phyloP scores from a whole-genome alignment of 768 basidiomycete species.

The Rhodocollybia butyracea region DNA sequence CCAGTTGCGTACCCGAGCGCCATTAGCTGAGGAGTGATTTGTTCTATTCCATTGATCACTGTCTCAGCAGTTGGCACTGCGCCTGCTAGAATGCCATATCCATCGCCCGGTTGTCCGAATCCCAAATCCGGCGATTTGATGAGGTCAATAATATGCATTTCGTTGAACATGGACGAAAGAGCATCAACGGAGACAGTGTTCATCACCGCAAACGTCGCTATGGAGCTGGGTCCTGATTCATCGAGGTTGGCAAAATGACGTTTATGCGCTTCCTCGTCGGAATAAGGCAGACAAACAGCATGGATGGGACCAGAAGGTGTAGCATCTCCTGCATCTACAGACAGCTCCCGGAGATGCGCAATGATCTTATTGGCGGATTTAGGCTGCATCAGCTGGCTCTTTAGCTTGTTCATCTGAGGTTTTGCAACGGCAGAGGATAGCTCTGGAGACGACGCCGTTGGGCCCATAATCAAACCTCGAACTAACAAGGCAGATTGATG shows the following conservation, averaged over 20 bases:
- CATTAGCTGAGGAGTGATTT: conserved; percentile 77
- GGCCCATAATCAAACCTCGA: conserved; percentile 68
- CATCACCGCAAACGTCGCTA: conserved; percentile 32
- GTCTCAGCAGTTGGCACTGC: conserved; percentile 75
- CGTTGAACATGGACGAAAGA: conserved; percentile 48
- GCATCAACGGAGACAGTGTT: conserved; percentile 48
- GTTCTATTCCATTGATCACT: conserved; percentile 61
- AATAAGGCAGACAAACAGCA: conserved; percentile 67
- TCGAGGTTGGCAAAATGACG: conserved; percentile 54
- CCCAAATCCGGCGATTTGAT: conserved; percentile 62
- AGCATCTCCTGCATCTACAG: conserved; percentile 28
- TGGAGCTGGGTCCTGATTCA: conserved; percentile 13
- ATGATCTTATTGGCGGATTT: conserved; percentile 72
- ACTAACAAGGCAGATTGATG: conserved; percentile 60
- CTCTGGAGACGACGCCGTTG: conserved; percentile 29
- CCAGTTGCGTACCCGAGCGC: conserved; percentile 77
- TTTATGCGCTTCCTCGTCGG: conserved; percentile 60
- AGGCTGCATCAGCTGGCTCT: conserved; percentile 61
- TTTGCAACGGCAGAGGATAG: conserved; percentile 41
- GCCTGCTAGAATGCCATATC: conserved; percentile 65
- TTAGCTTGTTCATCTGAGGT: conserved; percentile 60
- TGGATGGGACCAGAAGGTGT: conserved; percentile 53
- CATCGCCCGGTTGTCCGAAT: conserved; percentile 70
- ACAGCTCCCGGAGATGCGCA: conserved; percentile 58
- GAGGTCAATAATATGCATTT: conserved; percentile 61